Evolutionary conservation across 805 yeast species (phyloP).

Genomic region (Candida dajiaensis): DNA sequence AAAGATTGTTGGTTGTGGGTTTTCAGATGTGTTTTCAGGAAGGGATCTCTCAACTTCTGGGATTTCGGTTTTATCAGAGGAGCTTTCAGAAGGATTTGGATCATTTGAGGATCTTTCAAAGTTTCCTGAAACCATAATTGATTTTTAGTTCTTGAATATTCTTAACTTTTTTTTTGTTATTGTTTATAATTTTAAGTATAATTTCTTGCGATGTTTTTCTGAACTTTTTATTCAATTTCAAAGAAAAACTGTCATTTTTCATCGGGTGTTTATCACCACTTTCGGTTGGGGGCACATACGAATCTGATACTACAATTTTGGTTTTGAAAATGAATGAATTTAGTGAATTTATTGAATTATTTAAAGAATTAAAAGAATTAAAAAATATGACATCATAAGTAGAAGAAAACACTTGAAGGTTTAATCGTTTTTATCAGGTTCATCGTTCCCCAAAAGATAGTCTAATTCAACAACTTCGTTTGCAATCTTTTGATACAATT

Average conservation of each 20-base stretch:
- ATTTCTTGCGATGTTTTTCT: too few species aligned
- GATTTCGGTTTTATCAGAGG: not conserved
- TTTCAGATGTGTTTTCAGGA: constrained; percentile 18
- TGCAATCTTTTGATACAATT: constrained; percentile 18
- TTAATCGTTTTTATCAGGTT: not conserved
- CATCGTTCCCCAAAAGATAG: constrained; percentile 8
- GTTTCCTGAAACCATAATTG: not conserved
- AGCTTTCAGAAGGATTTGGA: not conserved
- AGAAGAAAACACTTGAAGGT: not conserved
- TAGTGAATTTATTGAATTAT: too few species aligned
- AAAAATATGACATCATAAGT: not conserved
- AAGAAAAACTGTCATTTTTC: too few species aligned
- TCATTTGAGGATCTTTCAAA: not conserved
- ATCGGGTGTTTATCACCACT: too few species aligned
- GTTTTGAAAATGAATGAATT: too few species aligned
- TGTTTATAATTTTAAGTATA: too few species aligned
- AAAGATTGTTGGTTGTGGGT: constrained; percentile 22
- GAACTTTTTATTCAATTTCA: too few species aligned
- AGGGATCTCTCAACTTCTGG: constrained; percentile 12
- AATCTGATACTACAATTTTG: too few species aligned
- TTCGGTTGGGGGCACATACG: too few species aligned
- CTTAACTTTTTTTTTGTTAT: too few species aligned
- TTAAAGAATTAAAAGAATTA: too few species aligned
- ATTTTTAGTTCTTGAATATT: too few species aligned
- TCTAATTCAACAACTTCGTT: constrained; percentile 21